Conservation (phyloP, 2,329 filamentous ascomycete genomes). For the Pseudocercospora fijiensis region DNA sequence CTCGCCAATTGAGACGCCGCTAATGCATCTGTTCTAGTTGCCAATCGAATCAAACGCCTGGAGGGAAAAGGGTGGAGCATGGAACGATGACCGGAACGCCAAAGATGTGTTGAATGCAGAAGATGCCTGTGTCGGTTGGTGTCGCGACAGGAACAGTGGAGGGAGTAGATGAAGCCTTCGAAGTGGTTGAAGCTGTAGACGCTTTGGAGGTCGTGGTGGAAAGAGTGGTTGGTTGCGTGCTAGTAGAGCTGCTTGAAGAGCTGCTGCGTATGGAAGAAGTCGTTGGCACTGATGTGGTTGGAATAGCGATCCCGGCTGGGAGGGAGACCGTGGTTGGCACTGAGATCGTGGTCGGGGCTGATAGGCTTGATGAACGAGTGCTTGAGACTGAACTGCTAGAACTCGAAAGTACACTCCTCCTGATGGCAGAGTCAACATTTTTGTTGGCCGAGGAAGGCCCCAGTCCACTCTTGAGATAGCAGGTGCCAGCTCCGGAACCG, state of each 20-base stretch:
- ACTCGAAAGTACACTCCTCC: background rate
- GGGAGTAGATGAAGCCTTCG: background rate
- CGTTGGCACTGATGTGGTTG: too few species aligned
- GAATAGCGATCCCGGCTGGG: too few species aligned
- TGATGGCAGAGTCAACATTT: background rate
- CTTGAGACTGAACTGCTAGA: background rate
- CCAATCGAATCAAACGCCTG: background rate
- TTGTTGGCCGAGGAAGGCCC: background rate
- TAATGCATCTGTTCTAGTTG: background rate
- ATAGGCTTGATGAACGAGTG: background rate
- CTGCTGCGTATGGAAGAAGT: too few species aligned
- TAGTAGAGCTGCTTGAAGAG: background rate
- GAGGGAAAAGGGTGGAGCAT: background rate
- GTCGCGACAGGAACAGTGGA: background rate
- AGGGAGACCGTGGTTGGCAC: too few species aligned
- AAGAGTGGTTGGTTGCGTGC: background rate
- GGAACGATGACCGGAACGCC: background rate
- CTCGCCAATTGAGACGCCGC: background rate
- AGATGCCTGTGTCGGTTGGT: background rate
- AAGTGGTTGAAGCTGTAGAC: background rate
- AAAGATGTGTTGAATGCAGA: background rate
- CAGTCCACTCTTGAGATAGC: background rate
- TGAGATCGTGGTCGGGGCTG: too few species aligned
- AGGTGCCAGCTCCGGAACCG: background rate
- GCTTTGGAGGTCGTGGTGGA: background rate